Evolutionary conservation across 441 rosid genomes (phyloP), one percentile per base, ranked within the genome.

Genomic region (Croton laevigatus): DNA sequence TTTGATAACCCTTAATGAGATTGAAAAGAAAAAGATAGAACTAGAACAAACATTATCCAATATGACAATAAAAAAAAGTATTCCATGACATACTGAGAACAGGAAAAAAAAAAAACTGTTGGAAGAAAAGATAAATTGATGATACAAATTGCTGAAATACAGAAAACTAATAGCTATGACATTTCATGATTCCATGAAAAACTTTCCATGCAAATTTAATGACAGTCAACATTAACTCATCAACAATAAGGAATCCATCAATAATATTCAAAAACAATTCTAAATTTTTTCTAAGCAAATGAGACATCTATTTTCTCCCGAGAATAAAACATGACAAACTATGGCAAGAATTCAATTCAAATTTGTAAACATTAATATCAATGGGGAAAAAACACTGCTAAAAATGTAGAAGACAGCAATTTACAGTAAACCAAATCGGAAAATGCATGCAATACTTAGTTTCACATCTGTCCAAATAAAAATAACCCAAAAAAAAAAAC

Each of bases 61-160:
- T 19, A 19, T 3, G 62, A 40, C 59, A 7, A 38, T 4, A 52
- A 27, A 48, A 40, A n/a, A 12, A 44, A 44, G 16, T 62, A 60
- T 8, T 4, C 5, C 46, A 1, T n/a, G 3, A 53, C 44, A 4
- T 32, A 19, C 6, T 23, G 2, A 27, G 2, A 27, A 27, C 32
- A 19, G 1, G 46, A 3, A 37, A 52, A 34, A 8, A 49, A 27
- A 54, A 2, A 6, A 2, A 13, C 3, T 4, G 16, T 19, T 17
- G 67, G 63, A 58, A 53, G 48, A 62, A 71, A 68, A 17, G 55
- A 57, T 57, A 66, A 72, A 40, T 22, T 20, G 37, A 67, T 44
- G 22, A 42, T 11, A n/a, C 48, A 49, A 42, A 59, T 45, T 69
- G 32, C 13, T 19, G 59, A 54, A 32, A 54, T 52, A n/a, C 3